Conservation (phyloP, 768 basidiomycete species). For the Atractiella rhizophila region DNA sequence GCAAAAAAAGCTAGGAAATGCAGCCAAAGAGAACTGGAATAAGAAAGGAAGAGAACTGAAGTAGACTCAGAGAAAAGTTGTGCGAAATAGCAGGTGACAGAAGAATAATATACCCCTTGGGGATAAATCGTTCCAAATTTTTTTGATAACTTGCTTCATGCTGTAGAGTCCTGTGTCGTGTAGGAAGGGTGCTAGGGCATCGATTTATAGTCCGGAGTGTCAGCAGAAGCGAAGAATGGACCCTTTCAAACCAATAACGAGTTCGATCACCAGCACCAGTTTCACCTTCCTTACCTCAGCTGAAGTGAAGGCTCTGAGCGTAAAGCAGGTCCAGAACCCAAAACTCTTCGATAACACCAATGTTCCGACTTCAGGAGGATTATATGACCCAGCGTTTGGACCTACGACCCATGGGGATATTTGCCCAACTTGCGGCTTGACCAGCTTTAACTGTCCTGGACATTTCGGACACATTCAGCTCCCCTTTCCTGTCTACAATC, state of each 20-base stretch:
- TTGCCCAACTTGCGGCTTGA: conserved; percentile 83
- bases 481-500: conserved; percentile 83
- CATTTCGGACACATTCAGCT: conserved; percentile 97
- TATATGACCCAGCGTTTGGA: conserved; percentile 87
- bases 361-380: conserved; percentile 64
- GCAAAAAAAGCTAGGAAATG: too few species aligned
- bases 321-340: conserved; percentile 87
- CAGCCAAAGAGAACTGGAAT: too few species aligned
- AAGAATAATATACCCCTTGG: too few species aligned
- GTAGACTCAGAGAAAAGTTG: too few species aligned
- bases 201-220: too few species aligned
- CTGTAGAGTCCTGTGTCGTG: too few species aligned
- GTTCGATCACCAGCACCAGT: conserved; percentile 54
- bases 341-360: conserved; percentile 79
- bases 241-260: conserved; percentile 65
- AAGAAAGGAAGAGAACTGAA: too few species aligned
- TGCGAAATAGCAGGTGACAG: too few species aligned
- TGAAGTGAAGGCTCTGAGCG: conserved; percentile 80
- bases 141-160: too few species aligned
- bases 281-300: conserved; percentile 76
- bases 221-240: too few species aligned
- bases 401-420: conserved; percentile 71
- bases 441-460: conserved; percentile 83
- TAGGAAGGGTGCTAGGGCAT: too few species aligned
- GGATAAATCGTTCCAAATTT: too few species aligned